Evolutionary conservation across 768 basidiomycete species (phyloP), one percentile per base, ranked within the genome.

Genomic region (Lentinula sp.): DNA sequence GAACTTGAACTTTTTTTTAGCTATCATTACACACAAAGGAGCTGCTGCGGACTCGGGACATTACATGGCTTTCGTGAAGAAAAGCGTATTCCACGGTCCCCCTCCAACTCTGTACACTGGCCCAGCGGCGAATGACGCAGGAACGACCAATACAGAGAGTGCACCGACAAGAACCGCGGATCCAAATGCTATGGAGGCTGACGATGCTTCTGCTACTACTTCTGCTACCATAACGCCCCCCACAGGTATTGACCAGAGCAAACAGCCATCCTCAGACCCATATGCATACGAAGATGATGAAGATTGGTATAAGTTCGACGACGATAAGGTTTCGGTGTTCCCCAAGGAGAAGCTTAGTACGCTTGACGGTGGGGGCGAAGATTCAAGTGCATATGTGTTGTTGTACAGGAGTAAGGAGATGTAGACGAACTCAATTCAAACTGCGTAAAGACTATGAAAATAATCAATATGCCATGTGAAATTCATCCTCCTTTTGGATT

Each of bases 251-350:
- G 79, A 79, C 60, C 71, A 78, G 51, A 76, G 35, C n/a, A 60
- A 60, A 23, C 28, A 40, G n/a, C 21, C 46, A 9, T 6, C 18
- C 21, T 15, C 39, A 9, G 59, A 67, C 39, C 49, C 63, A 53
- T 58, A 70, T 21, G 57, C 49, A 16, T 69, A 82, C 43, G 85
- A 87, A 52, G 84, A 85, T 49, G 86, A 92, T 53, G 88, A 90
- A 63, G 89, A 89, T 69, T 91, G 96, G 96, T 92, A 89, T 77
- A 96, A 95, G 75, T 98, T 95, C 68, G 96, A 98, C 68, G 95
- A 98, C 66, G 93, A 96, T 65, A 96, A 93, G 74, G 95, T 93
- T 42, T 88, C 92, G 16, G 65, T 87, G 58, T 95, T 98, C 72
- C 86, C 85, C 1, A 82, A 81, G 72, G 94, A 95, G 70, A 96